Base-by-base conservation (phyloP, 805 yeast genomes). In the Kazachstania psychrophila region DNA sequence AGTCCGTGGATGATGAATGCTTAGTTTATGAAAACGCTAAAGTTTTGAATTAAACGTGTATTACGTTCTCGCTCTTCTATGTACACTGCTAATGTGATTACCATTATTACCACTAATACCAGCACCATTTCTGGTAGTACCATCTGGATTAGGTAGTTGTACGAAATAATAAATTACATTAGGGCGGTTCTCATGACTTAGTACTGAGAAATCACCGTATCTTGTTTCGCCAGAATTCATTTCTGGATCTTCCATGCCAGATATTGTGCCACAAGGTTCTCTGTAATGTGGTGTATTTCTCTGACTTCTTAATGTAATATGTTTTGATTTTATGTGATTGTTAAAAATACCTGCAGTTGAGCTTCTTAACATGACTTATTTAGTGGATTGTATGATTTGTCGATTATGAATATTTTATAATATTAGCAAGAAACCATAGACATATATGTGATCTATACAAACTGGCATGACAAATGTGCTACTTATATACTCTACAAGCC, bases 131-230 rank as follows among this genome's bases (percentile, higher is more conserved):
- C 25, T n/a, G 12, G 35, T 9, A 18, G 28, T 19, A 5, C 22
- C 33, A 17, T 15, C 24, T 19, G 43, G 38, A 23, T 33, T 33
- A 5, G 33, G 22, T 13, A 44, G 10, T 27, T 44, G 35, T 5
- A 44, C 31, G 14, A 45, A 41, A 26, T 45, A 45, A 26, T 45
- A 45, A 4, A 45, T 38, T 2, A 43, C 47, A 4, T 42, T 42
- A 1, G 47, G 49, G 17, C 43, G 44, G 9, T 33, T 36, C 18
- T 28, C 33, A 19, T 45, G 45, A 19, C 43, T 38, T 18, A 35
- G 23, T 12, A 39, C 39, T 9, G 40, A 28, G 14, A 41, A 41
- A 19, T 38, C 41, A 13, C 45, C 46, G 10, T 20, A 37, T 16
- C 40, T 33, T 5, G 31, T 22, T 10, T 31, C 44, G 11, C 12